phyloP scores from a whole-genome alignment of 2,329 filamentous ascomycete species.

The Penicillium concentricum region DNA sequence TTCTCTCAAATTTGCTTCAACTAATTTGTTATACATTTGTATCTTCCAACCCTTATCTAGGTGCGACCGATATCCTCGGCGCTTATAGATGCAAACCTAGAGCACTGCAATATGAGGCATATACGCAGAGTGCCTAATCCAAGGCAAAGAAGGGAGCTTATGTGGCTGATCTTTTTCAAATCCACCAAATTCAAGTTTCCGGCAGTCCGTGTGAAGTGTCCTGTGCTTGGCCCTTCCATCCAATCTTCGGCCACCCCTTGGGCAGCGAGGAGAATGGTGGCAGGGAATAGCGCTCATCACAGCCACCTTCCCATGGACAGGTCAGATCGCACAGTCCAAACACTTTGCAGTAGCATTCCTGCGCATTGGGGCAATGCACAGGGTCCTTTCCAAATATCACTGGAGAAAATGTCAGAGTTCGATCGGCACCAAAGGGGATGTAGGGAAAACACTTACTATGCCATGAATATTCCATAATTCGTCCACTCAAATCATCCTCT shows the following conservation, averaged over 20 bases:
- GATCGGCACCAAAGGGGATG: too few species aligned
- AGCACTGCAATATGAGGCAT: not conserved
- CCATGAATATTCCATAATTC: conserved; percentile 61
- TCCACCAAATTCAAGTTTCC: conserved; percentile 21
- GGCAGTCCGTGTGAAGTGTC: conserved; percentile 35
- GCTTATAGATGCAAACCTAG: not conserved
- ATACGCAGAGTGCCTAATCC: not conserved
- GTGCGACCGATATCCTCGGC: not conserved
- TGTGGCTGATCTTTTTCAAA: not conserved
- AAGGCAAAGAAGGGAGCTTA: not conserved
- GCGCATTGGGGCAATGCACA: conserved; percentile 61
- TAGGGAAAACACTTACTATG: conserved; percentile 48
- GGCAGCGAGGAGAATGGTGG: conserved; percentile 60
- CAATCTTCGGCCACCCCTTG: conserved; percentile 60
- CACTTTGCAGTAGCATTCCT: conserved; percentile 65
- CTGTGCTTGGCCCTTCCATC: conserved; percentile 49
- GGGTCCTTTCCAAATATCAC: conserved; percentile 59
- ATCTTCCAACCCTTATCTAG: not conserved
- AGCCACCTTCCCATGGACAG: conserved; percentile 45
- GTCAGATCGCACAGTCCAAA: conserved; percentile 60
- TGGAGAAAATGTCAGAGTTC: conserved; percentile 23
- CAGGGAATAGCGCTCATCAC: conserved; percentile 58
- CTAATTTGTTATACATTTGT: not conserved
- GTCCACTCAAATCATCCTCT: conserved; percentile 50
- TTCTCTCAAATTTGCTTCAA: not conserved